phyloP scores from a whole-genome alignment of 805 yeast genomes.

The Ogataea siamensis region DNA sequence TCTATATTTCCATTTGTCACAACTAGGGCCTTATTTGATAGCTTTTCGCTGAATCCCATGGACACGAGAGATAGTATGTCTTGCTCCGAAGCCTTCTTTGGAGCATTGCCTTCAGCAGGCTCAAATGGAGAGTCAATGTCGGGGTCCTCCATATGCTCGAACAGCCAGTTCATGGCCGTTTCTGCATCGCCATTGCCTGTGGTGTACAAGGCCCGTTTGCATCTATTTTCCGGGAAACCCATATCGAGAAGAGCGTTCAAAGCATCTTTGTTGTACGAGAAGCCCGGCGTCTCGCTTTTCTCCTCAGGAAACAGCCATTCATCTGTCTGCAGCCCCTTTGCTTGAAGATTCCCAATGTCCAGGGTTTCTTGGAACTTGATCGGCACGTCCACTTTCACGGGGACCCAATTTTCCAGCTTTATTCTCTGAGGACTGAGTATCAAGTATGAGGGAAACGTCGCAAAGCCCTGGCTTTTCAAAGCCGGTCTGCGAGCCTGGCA shows the following conservation, averaged over 20 bases:
- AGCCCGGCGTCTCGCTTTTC: slow-evolving; percentile 32
- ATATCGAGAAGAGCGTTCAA: slow-evolving; percentile 59
- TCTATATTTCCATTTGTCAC: slow-evolving; percentile 61
- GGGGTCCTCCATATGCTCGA: slow-evolving; percentile 83
- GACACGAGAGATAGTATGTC: slow-evolving; percentile 47
- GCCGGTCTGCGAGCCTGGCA: slow-evolving; percentile 43
- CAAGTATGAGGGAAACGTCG: slow-evolving; percentile 66
- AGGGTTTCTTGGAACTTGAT: slow-evolving; percentile 45
- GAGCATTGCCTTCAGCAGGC: slow-evolving; percentile 13
- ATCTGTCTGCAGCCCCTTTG: slow-evolving; percentile 41
- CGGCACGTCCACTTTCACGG: slow-evolving; percentile 76
- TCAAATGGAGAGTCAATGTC: slow-evolving; percentile 67
- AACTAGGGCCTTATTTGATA: slow-evolving; percentile 72
- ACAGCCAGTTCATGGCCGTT: slow-evolving; percentile 85
- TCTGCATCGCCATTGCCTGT: slow-evolving; percentile 69
- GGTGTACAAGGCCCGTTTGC: slow-evolving; percentile 62
- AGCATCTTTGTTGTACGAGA: slow-evolving; percentile 55
- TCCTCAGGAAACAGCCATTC: slow-evolving; percentile 43
- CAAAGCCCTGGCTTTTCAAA: slow-evolving; percentile 47
- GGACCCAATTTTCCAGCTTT: slow-evolving; percentile 85
- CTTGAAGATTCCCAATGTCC: slow-evolving; percentile 41
- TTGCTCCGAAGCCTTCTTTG: slow-evolving; percentile 34
- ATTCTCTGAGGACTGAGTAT: slow-evolving; percentile 77
- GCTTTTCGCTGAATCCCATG: slow-evolving; percentile 75
- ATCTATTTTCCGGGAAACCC: slow-evolving; percentile 82